Conservation (phyloP, 225 moss, liverwort and hornwort genomes). For the Lunularia cruciata region DNA sequence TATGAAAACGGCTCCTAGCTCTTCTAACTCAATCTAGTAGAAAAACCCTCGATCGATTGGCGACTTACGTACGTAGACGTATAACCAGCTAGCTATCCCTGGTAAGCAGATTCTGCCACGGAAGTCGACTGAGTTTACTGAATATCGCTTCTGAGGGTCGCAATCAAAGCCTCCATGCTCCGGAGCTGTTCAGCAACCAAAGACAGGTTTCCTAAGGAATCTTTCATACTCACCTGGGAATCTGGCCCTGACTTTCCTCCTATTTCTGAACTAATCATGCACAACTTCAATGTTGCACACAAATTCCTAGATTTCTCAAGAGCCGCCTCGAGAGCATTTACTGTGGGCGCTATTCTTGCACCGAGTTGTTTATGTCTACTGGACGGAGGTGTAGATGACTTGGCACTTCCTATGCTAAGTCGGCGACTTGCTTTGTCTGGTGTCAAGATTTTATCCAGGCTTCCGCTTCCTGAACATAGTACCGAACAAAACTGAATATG, state of each 20-base stretch:
- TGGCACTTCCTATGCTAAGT: constrained; percentile 50
- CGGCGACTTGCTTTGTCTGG: constrained; percentile 58
- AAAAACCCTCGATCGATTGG: neutral
- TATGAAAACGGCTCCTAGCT: constrained; percentile 17
- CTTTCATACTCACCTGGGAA: constrained; percentile 29
- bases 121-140: constrained; percentile 1
- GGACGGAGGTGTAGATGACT: constrained; percentile 43
- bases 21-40: neutral
- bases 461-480: constrained; percentile 66
- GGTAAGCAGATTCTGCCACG: neutral
- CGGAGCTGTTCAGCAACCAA: constrained; percentile 58
- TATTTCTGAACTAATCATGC: constrained; percentile 27
- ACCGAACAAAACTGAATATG: neutral
- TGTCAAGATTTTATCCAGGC: constrained; percentile 74
- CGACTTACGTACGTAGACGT: constrained; percentile 9
- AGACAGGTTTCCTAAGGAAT: constrained; percentile 32
- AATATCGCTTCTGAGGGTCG: constrained; percentile 52
- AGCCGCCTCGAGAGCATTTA: constrained; percentile 70
- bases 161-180: constrained; percentile 57
- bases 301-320: constrained; percentile 61
- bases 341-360: constrained; percentile 46
- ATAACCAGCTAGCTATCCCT: constrained; percentile 19
- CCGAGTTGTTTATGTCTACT: constrained; percentile 28
- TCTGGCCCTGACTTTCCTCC: constrained; percentile 24
- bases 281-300: constrained; percentile 59